These are phyloP conservation scores for Symbiodinium natans DNA, from an alignment of 73 alveolate species.

Conservation along the genomic window DNA sequence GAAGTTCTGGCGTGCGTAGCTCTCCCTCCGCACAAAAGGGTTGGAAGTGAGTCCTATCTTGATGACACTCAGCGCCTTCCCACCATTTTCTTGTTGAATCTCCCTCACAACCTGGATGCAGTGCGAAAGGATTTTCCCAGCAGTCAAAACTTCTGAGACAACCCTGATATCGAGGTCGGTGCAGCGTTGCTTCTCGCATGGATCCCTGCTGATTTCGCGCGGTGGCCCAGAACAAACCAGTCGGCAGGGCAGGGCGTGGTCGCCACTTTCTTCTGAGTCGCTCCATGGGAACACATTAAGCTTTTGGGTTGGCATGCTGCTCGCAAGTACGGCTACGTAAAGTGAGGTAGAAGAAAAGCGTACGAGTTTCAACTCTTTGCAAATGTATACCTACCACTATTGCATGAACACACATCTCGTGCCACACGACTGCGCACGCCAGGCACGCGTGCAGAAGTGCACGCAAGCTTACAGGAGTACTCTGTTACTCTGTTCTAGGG, in stretches of 20 bases:
- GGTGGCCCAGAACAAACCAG: background rate
- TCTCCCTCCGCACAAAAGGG: background rate
- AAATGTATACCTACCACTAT: too few species aligned
- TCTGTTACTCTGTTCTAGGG: too few species aligned
- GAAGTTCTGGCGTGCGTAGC: background rate
- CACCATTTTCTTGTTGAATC: background rate
- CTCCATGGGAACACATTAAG: background rate
- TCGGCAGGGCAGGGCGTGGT: background rate
- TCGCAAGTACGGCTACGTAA: background rate
- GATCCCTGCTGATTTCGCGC: background rate
- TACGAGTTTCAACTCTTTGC: too few species aligned
- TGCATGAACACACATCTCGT: too few species aligned
- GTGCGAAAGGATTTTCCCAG: background rate
- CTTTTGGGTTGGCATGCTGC: background rate
- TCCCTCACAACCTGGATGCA: background rate
- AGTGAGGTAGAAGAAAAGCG: too few species aligned
- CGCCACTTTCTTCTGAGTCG: background rate
- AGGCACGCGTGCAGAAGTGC: too few species aligned
- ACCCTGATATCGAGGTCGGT: background rate
- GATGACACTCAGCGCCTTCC: background rate
- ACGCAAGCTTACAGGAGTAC: too few species aligned
- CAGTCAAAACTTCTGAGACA: background rate
- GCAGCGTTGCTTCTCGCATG: background rate
- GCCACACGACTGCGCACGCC: too few species aligned
- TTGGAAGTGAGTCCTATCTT: conserved; percentile 5